Evolutionary conservation across 2,329 filamentous ascomycete genomes (phyloP).

Genomic region (Colletotrichum endophyticum): DNA sequence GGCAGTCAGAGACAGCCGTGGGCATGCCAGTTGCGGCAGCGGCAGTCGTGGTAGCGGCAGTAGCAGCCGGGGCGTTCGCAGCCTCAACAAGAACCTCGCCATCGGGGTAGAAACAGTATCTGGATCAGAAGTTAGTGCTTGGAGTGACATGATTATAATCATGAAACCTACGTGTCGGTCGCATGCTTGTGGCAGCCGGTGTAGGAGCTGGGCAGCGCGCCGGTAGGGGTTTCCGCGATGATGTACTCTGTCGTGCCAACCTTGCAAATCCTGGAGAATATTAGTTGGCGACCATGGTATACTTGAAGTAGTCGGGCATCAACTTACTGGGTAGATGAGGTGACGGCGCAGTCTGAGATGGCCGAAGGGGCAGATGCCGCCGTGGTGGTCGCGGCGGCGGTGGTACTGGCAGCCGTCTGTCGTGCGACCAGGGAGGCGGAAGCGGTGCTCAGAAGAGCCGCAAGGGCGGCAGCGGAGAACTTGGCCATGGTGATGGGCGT

Average conservation of each 20-base stretch:
- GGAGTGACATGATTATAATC: fast-evolving
- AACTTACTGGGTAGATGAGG: constrained; percentile 20
- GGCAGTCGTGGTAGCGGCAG: constrained; percentile 3
- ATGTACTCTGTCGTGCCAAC: constrained; percentile 18
- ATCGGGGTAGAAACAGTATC: constrained; percentile 47
- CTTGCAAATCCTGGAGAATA: constrained; percentile 4
- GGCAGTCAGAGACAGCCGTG: constrained; percentile 45
- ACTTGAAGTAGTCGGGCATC: not conserved
- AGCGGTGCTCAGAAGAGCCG: constrained; percentile 12
- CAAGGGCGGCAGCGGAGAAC: constrained; percentile 2
- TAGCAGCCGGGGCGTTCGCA: constrained; percentile 20
- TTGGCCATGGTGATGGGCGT: not conserved
- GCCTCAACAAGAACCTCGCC: constrained; percentile 46
- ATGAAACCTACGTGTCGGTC: constrained; percentile 46
- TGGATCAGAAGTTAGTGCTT: constrained; percentile 21
- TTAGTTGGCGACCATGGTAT: not conserved
- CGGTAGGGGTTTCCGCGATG: constrained; percentile 11
- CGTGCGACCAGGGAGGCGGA: constrained; percentile 25
- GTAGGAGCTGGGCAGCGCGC: constrained; percentile 34
- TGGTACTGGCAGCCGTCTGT: constrained; percentile 34
- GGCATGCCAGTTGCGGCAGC: constrained; percentile 21
- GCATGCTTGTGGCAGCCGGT: constrained; percentile 57
- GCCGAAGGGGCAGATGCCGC: not conserved
- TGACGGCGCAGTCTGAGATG: constrained; percentile 19
- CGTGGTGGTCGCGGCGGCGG: constrained; percentile 16